Evolutionary conservation across 345 rosid species (phyloP).

Genomic region (Lumnitzera littorea): DNA sequence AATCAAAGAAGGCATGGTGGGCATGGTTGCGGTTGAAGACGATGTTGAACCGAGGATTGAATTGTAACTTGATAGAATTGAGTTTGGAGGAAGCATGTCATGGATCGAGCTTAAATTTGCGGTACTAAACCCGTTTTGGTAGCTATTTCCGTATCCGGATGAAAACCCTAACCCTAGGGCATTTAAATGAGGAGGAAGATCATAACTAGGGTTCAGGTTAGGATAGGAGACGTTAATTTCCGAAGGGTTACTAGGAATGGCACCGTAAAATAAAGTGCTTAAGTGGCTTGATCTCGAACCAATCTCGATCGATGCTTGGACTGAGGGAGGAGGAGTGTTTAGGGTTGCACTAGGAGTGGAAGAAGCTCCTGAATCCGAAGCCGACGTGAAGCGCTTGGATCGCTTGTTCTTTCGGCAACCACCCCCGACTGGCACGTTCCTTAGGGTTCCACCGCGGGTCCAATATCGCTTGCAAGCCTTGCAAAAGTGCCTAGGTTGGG

Average conservation of each 20-base stretch:
- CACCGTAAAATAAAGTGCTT: constrained; percentile 55
- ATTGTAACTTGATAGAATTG: constrained; percentile 38
- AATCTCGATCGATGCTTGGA: constrained; percentile 16
- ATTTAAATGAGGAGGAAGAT: constrained; percentile 42
- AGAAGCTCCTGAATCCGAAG: constrained; percentile 11
- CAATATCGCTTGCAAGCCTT: constrained; percentile 63
- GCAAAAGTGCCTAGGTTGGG: constrained; percentile 73
- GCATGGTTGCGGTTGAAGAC: constrained; percentile 18
- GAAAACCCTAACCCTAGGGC: constrained; percentile 65
- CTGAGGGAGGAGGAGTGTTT: constrained; percentile 15
- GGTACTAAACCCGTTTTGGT: constrained; percentile 19
- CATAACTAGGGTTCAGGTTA: constrained; percentile 44
- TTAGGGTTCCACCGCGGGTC: constrained; percentile 68
- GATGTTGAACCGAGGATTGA: constrained; percentile 32
- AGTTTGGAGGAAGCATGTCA: constrained; percentile 25
- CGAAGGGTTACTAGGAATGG: constrained; percentile 32
- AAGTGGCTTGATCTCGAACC: constrained; percentile 38
- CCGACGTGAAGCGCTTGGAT: constrained; percentile 21
- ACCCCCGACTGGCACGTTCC: constrained; percentile 70
- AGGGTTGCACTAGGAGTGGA: constrained; percentile 12
- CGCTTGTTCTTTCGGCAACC: constrained; percentile 56
- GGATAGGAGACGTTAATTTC: constrained; percentile 39
- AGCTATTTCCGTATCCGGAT: constrained; percentile 14
- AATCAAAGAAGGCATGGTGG: constrained; percentile 36
- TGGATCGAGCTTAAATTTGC: constrained; percentile 18